Percentiles rank a stretch among this genome's conserved stretches.
These are phyloP conservation scores for Gelatoporia subvermispora DNA, from an alignment of 768 basidiomycete genomes.

Conservation along the genomic window DNA sequence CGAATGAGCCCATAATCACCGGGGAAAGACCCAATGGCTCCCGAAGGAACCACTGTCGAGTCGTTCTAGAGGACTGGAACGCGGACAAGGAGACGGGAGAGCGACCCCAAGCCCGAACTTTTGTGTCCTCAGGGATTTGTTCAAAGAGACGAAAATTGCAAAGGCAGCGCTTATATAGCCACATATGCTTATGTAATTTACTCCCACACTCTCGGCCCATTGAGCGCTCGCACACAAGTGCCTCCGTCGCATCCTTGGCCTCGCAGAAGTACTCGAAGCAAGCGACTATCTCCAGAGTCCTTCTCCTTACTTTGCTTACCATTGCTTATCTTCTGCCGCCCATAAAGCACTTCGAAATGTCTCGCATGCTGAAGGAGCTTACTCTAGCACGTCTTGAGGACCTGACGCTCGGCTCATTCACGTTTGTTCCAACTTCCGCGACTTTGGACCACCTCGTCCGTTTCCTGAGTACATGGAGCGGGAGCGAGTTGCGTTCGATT, in stretches of 20 bases:
- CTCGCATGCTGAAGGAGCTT: constrained; percentile 40
- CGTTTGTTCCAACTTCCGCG: constrained; percentile 51
- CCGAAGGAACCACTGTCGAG: constrained; percentile 31
- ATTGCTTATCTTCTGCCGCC: background rate
- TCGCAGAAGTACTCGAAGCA: no score
- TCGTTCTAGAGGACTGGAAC: constrained; percentile 86
- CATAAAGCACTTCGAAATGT: constrained; percentile 34
- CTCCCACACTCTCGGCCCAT: constrained; percentile 29
- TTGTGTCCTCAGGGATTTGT: constrained; percentile 81
- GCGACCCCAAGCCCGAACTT: constrained; percentile 89
- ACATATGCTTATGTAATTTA: constrained; percentile 36
- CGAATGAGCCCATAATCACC: constrained; percentile 27
- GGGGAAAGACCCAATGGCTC: constrained; percentile 26
- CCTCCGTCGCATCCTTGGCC: no score
- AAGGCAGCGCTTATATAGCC: constrained; percentile 18
- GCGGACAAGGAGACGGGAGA: constrained; percentile 86
- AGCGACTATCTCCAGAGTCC: background rate
- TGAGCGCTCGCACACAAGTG: background rate
- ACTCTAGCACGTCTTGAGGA: constrained; percentile 55
- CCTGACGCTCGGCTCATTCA: constrained; percentile 58
- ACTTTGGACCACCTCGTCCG: constrained; percentile 69
- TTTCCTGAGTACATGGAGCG: constrained; percentile 79
- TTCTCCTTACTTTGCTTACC: background rate
- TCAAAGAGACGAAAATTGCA: constrained; percentile 33
- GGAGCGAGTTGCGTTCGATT: constrained; percentile 61